Conservation (phyloP, 331 rosid species). For the Erythrophleum ivorense region DNA sequence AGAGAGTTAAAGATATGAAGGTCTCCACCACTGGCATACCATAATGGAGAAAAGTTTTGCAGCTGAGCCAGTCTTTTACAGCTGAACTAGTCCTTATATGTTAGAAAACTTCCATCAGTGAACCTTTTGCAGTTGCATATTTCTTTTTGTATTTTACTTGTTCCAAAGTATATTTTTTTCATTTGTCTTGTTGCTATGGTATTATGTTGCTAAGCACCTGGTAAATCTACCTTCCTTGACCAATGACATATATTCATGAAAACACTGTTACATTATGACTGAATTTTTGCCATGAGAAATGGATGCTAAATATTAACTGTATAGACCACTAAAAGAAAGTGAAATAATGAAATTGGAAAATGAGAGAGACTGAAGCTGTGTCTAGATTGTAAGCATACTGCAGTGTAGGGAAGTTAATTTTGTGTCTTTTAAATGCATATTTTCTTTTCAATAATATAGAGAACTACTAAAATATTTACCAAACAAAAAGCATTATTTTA, state of each 20-base stretch:
- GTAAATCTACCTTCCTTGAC: background rate
- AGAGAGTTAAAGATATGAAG: background rate
- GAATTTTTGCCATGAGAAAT: background rate
- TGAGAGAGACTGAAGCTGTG: background rate
- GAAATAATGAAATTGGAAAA: background rate
- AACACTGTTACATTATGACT: background rate
- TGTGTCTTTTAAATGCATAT: background rate
- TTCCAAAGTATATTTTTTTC: background rate
- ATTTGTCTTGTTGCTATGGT: constrained; percentile 4
- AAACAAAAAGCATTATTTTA: background rate
- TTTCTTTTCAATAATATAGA: background rate
- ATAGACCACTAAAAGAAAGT: background rate
- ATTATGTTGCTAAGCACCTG: background rate
- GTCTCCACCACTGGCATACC: background rate
- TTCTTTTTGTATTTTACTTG: background rate
- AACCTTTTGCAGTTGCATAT: background rate
- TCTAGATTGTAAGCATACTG: background rate
- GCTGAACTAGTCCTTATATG: background rate
- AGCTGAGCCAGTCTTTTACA: background rate
- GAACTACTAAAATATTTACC: background rate
- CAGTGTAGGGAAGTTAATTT: background rate
- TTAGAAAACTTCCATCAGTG: background rate
- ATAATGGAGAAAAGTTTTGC: background rate
- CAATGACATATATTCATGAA: background rate
- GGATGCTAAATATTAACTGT: background rate